Conservation (phyloP, 495 filamentous ascomycete genomes). For the Aspergillus nidulans region DNA sequence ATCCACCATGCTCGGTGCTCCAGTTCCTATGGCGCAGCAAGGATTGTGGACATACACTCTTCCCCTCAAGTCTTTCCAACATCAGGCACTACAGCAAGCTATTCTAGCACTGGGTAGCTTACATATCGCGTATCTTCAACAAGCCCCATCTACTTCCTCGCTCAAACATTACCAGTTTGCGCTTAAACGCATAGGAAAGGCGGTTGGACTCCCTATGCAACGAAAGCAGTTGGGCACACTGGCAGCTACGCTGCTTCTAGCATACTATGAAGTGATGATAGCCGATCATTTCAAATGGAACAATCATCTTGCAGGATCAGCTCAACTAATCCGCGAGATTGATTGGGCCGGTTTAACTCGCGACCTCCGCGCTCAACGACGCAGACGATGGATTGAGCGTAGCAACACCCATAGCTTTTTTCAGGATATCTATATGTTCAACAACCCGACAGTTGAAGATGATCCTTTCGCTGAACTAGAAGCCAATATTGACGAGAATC, state of each 20-base stretch:
- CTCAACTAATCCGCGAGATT: conserved; percentile 77
- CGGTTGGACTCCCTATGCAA: conserved; percentile 63
- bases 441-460: conserved; percentile 25
- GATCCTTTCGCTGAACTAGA: conserved; percentile 46
- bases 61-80: conserved; percentile 75
- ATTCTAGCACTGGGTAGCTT: conserved; percentile 85
- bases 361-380: conserved; percentile 55
- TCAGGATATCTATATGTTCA: conserved; percentile 15
- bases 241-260: conserved; percentile 81
- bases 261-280: conserved; percentile 90
- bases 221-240: conserved; percentile 78
- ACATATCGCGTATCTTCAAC: conserved; percentile 81
- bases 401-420: conserved; percentile 15
- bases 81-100: conserved; percentile 82
- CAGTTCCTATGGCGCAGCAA: conserved; percentile 64
- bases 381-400: conserved; percentile 24
- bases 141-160: conserved; percentile 66
- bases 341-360: conserved; percentile 69
- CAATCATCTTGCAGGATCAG: conserved; percentile 80
- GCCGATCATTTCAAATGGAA: conserved; percentile 97
- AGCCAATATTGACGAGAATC: conserved; percentile 31
- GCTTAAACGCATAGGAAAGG: conserved; percentile 68
- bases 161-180: conserved; percentile 90
- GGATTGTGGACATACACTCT: conserved; percentile 86
- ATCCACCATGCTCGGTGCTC: conserved; percentile 61